phyloP scores from a whole-genome alignment of 2,329 filamentous ascomycete genomes.

The Grosmannia penicillata region DNA sequence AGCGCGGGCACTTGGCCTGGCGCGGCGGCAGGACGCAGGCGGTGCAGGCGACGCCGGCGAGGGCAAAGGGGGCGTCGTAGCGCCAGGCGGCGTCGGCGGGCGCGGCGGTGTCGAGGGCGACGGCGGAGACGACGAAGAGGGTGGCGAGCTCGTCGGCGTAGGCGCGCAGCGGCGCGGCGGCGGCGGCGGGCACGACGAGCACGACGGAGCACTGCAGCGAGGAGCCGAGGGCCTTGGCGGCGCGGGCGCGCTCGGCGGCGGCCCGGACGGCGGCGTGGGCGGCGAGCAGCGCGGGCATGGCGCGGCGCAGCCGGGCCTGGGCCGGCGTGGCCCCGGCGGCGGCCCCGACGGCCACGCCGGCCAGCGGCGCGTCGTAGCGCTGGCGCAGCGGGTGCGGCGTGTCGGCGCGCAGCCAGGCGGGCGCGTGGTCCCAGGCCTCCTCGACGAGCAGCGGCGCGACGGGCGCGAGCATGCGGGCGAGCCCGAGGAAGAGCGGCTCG shows the following conservation, averaged over 20 bases:
- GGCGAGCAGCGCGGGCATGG: conserved; percentile 32
- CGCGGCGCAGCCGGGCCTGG: conserved; percentile 24
- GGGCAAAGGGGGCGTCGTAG: conserved; percentile 27
- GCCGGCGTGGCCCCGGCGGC: too few relatives aligned
- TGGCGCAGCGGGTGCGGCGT: conserved; percentile 28
- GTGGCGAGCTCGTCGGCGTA: conserved; percentile 35
- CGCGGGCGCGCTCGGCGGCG: conserved; percentile 58
- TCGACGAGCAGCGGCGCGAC: conserved; percentile 74
- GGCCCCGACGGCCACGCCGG: conserved; percentile 26
- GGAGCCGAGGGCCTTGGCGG: conserved; percentile 59
- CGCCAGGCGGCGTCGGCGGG: conserved; percentile 22
- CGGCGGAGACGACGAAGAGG: conserved; percentile 56
- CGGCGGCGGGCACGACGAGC: conserved; percentile 26
- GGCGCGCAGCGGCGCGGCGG: conserved; percentile 23
- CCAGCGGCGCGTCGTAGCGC: conserved; percentile 28
- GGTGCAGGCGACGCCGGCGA: conserved; percentile 20
- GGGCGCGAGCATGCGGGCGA: conserved; percentile 67
- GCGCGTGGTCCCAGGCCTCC: conserved; percentile 72
- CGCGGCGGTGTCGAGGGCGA: conserved; percentile 28
- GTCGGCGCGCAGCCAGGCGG: conserved; percentile 40
- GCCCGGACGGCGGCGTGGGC: conserved; percentile 56
- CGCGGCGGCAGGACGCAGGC: conserved; percentile 33
- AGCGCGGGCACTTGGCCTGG: conserved; percentile 64
- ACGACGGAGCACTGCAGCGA: conserved; percentile 65
- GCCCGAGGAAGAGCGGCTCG: conserved; percentile 52